Percentiles rank a stretch among this genome's conserved stretches.
Evolutionary conservation across 2,329 filamentous ascomycete genomes (phyloP).

Genomic region (Zelopaecilomyces penicillatus): DNA sequence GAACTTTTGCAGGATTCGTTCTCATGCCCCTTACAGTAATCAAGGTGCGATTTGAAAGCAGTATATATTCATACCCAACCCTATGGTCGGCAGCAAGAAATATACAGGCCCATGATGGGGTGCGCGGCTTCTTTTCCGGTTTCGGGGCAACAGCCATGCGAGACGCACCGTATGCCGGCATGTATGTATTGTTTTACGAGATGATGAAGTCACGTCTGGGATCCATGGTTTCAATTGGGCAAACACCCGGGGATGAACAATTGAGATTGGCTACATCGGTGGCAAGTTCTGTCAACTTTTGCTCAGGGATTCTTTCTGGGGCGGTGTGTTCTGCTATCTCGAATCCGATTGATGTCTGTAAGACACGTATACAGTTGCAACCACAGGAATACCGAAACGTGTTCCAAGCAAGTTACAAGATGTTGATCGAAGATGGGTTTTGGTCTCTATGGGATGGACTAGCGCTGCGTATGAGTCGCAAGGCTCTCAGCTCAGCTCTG

Average conservation of each 20-base stretch:
- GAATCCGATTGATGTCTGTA: conserved; percentile 94
- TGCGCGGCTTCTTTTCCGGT: conserved; percentile 82
- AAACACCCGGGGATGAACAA: conserved; percentile 9
- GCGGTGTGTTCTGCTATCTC: conserved; percentile 79
- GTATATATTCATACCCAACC: conserved; percentile 73
- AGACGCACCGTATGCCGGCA: conserved; percentile 91
- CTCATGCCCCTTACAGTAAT: conserved; percentile 96
- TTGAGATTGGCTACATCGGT: conserved; percentile 21
- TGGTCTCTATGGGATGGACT: conserved; percentile 79
- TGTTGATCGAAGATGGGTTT: conserved; percentile 74
- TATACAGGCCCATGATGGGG: conserved; percentile 64
- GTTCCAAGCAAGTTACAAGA: conserved; percentile 63
- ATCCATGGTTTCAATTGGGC: conserved; percentile 12
- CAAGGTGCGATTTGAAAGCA: conserved; percentile 93
- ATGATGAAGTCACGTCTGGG: conserved; percentile 59
- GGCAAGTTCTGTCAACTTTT: conserved; percentile 70
- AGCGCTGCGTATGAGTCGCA: conserved; percentile 77
- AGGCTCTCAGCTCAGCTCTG: conserved; percentile 86
- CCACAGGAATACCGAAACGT: conserved; percentile 77
- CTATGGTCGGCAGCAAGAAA: conserved; percentile 63
- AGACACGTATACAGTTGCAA: conserved; percentile 88
- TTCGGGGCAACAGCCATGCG: conserved; percentile 89
- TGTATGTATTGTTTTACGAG: conserved; percentile 94
- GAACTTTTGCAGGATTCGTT: conserved; percentile 78
- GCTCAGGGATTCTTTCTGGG: conserved; percentile 72